phyloP scores from a whole-genome alignment of 257 asterid species.

The Forsythia suspensa region DNA sequence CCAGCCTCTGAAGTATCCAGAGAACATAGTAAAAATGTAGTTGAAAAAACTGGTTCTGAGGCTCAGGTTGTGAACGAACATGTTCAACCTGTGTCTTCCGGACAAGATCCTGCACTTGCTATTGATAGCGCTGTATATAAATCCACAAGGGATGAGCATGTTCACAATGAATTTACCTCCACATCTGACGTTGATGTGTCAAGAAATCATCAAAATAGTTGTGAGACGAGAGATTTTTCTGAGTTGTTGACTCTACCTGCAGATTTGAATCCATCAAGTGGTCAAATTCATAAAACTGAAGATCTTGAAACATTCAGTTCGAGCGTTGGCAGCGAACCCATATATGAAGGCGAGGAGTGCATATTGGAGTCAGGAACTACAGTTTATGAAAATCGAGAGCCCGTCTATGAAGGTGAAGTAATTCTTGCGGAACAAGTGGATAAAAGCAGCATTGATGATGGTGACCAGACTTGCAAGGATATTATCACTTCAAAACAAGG shows the following conservation, averaged over 20 bases:
- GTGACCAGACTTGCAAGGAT: constrained; percentile 36
- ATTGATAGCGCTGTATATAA: constrained; percentile 30
- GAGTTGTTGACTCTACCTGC: constrained; percentile 33
- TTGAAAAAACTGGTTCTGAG: constrained; percentile 28
- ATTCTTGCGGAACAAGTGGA: constrained; percentile 77
- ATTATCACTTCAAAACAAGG: constrained; percentile 66
- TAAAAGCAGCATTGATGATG: constrained; percentile 32
- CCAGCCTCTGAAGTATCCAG: constrained; percentile 35
- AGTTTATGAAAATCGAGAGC: constrained; percentile 60
- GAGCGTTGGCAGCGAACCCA: constrained; percentile 58
- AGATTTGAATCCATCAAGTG: constrained; percentile 42
- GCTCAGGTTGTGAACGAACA: constrained; percentile 29
- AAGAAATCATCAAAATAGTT: constrained; percentile 33
- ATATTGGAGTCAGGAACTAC: constrained; percentile 62
- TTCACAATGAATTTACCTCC: constrained; percentile 30
- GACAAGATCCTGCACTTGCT: constrained; percentile 30
- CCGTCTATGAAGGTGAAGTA: constrained; percentile 95
- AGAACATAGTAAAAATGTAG: constrained; percentile 16
- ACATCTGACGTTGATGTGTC: constrained; percentile 34
- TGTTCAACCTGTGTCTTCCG: constrained; percentile 27
- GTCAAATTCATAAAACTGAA: constrained; percentile 29
- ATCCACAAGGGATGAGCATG: constrained; percentile 28
- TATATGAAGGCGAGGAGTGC: constrained; percentile 92
- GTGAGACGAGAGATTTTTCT: constrained; percentile 35
- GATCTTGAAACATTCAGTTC: constrained; percentile 47